Base-by-base conservation (phyloP, 257 asterid species). In the Primulina eburnea region DNA sequence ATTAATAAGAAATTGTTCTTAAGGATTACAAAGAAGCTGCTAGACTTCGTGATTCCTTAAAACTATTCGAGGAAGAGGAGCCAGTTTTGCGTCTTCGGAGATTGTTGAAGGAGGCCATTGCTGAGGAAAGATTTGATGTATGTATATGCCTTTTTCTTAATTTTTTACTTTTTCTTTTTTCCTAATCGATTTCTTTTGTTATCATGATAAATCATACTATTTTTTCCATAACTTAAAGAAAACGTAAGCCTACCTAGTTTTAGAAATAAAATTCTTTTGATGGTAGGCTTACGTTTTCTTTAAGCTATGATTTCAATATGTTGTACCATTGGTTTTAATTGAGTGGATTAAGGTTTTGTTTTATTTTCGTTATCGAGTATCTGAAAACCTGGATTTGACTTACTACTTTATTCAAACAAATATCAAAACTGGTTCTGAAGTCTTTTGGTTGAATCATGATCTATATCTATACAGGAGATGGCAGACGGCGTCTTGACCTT, bases 11-110 rank as follows among this genome's bases (percentile, higher is more conserved):
- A 17, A 50, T 50, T 12, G 57, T 50, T 14, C 53, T 40, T 75
- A 57, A 63, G 97, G 93, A 89, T 79, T 92, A 87, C 74, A 77
- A 84, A 68, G 92, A 89, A 79, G 94, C 95, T 8, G 95, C 96
- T 37, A 84, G 98, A 69, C 84, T 89, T 71, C 94, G 96, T 62
- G 96, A 92, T 85, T 86, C 89, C 0, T 43, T 92, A 83, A 89
- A 73, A 80, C 18, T 71, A 63, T 83, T 92, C 32, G 97, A 89
- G 84, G 96, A 89, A 62, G 89, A 83, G 76, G 95, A 92, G 82
- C 97, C 96, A 0, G 84, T 83, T 77, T 76, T 92, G 78, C 88
- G 85, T 12, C 84, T 92, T 59, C 77, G 66, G 80, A 85, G 88
- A 68, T 81, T 82, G 82, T 71, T 92, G 82, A 88, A 83, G 79